phyloP scores from a whole-genome alignment of 441 rosid genomes.

The Erysimum cheiri region DNA sequence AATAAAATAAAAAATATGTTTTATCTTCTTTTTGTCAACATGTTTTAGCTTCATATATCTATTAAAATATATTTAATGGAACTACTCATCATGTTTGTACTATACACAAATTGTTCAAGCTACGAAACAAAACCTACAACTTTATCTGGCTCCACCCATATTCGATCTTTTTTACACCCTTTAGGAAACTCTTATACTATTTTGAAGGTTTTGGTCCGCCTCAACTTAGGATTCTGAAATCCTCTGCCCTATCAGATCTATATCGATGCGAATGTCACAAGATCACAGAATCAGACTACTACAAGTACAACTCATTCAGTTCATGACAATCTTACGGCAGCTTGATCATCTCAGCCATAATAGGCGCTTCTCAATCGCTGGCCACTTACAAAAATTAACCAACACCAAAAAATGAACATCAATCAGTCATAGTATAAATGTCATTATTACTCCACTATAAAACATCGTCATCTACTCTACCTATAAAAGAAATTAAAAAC shows the following conservation, averaged over 20 bases:
- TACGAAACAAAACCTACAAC: conserved; percentile 21
- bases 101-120: conserved; percentile 16
- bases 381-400: too few species aligned
- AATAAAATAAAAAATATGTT: background rate
- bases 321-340: too few species aligned
- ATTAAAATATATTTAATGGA: background rate
- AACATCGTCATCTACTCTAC: background rate
- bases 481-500: background rate
- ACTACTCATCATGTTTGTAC: background rate
- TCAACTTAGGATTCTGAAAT: background rate
- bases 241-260: background rate
- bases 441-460: background rate
- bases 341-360: too few species aligned
- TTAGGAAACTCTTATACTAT: conserved; percentile 2
- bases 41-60: background rate
- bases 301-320: background rate
- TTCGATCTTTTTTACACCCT: conserved; percentile 1
- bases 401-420: too few species aligned
- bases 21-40: background rate
- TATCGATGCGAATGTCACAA: background rate
- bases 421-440: too few species aligned
- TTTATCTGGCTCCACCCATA: conserved; percentile 27
- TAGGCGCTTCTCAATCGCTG: too few species aligned
- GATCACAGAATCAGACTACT: too few species aligned
- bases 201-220: background rate